Base-by-base conservation (phyloP, 2,329 filamentous ascomycete species). In the Colletotrichum camelliae region DNA sequence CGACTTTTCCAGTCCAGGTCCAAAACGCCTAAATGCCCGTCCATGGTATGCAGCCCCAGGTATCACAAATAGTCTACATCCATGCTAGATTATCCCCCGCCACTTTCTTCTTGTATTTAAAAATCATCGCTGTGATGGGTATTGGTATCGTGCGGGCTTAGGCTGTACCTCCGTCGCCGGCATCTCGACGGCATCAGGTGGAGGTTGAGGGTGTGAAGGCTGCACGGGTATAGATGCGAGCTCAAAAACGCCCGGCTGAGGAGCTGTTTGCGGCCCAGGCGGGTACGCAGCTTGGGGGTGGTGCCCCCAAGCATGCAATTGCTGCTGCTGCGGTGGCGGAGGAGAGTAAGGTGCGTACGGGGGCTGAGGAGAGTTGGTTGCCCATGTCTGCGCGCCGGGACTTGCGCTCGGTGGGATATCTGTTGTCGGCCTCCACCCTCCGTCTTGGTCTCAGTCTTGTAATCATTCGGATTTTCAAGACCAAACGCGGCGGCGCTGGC, bases 161-260 rank as follows among this genome's bases (percentile, higher is more conserved):
- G 58, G 65, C 8, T 69, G 57, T 18, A 74, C 71, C 33, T 76
- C 70, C 4, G 70, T 60, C 27, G 76, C 77, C 21, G 77, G 75
- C 76, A 78, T 78, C 73, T 78, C 77, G 6, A 76, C 75, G 5
- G 58, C 77, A 16, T 70, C 15, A 1, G 61, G 64, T 27, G 72
- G 68, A 21, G 61, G 64, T 13, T 69, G 65, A 12, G 66, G 27
- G 7, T 55, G 66, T 12, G 57, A 39, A 8, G 62, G 9, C 15
- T 72, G 75, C 2, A 65, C 72, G 16, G 70, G 72, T 21, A 75
- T 65, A 7, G 77, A 78, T 9, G 77, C 73, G 15, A 78, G 67
- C 75, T 78, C 77, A 9, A 77, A 78, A 2, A 78, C 77, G 7
- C 70, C 72, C 4, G 70, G 24, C 33, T 76, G 43, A 15, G 69